phyloP scores from a whole-genome alignment of 163 green algal genomes.

The Volvox carteri region DNA sequence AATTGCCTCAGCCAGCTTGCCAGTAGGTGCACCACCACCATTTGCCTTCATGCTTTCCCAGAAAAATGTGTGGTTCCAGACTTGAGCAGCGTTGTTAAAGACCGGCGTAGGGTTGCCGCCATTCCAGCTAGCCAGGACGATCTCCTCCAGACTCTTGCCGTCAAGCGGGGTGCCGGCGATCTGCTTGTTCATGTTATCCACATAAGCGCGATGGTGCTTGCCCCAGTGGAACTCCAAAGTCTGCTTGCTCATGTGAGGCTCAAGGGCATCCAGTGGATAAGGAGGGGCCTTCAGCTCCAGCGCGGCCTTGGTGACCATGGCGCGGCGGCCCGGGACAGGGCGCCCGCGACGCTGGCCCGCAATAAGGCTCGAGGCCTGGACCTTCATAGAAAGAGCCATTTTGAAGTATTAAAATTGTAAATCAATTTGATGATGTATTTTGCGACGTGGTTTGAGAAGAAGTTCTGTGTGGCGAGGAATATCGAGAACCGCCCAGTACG shows the following conservation, averaged over 20 bases:
- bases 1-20: slow-evolving; percentile 76
- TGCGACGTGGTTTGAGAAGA: neutral
- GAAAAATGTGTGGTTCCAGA: slow-evolving; percentile 96
- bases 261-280: slow-evolving; percentile 83
- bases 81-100: slow-evolving; percentile 98
- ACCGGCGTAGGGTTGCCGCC: slow-evolving; percentile 83
- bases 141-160: slow-evolving; percentile 89
- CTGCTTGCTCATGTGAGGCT: slow-evolving; percentile 87
- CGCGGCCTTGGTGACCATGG: slow-evolving; percentile 61
- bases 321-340: neutral
- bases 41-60: slow-evolving; percentile 93
- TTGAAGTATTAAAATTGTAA: neutral
- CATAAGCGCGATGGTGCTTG: slow-evolving; percentile 92
- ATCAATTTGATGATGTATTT: neutral
- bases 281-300: slow-evolving; percentile 71
- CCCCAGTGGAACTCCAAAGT: slow-evolving; percentile 90
- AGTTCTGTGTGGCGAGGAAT: neutral
- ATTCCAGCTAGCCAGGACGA: slow-evolving; percentile 92
- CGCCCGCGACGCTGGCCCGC: slow-evolving; percentile 39
- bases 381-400: slow-evolving; percentile 54
- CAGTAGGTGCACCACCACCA: slow-evolving; percentile 72
- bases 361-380: slow-evolving; percentile 43
- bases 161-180: slow-evolving; percentile 91
- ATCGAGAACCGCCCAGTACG: slow-evolving; percentile 16
- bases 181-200: slow-evolving; percentile 96